Evolutionary conservation across 805 yeast genomes (phyloP).

Genomic region (Ogataea ganodermae): DNA sequence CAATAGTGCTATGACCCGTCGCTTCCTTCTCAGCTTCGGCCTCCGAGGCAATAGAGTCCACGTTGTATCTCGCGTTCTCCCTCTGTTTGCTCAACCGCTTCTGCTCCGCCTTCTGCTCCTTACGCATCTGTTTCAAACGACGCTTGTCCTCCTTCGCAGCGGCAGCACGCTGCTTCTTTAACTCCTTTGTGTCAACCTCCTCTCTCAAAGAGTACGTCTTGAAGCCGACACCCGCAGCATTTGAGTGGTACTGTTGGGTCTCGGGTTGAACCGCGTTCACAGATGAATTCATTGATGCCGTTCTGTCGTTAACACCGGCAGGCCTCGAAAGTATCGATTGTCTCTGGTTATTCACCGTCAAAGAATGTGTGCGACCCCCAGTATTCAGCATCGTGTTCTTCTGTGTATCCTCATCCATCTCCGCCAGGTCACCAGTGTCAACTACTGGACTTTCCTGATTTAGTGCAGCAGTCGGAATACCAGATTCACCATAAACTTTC

Average conservation of each 20-base stretch:
- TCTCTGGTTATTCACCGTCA: background rate
- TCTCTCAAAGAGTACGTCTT: slow-evolving; percentile 34
- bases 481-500: slow-evolving; percentile 50
- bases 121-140: slow-evolving; percentile 24
- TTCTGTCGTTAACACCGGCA: slow-evolving; percentile 1
- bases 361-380: slow-evolving; percentile 5
- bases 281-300: slow-evolving; percentile 8
- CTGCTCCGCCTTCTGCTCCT: slow-evolving; percentile 27
- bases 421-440: slow-evolving; percentile 10
- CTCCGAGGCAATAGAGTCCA: slow-evolving; percentile 14
- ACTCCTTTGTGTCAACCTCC: slow-evolving; percentile 17
- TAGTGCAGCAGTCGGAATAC: background rate
- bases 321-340: background rate
- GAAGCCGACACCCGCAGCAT: slow-evolving; percentile 34
- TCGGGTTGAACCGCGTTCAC: background rate
- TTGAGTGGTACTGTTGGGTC: slow-evolving; percentile 25
- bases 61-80: slow-evolving; percentile 23
- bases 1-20: background rate
- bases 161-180: slow-evolving; percentile 17
- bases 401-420: slow-evolving; percentile 30
- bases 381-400: slow-evolving; percentile 31
- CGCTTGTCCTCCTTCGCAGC: slow-evolving; percentile 25
- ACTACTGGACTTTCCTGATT: background rate
- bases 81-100: slow-evolving; percentile 29
- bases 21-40: slow-evolving; percentile 4